Evolutionary conservation across 306 rosid genomes (phyloP), one percentile per base, ranked within the genome.

Genomic region (Castanea sativa): DNA sequence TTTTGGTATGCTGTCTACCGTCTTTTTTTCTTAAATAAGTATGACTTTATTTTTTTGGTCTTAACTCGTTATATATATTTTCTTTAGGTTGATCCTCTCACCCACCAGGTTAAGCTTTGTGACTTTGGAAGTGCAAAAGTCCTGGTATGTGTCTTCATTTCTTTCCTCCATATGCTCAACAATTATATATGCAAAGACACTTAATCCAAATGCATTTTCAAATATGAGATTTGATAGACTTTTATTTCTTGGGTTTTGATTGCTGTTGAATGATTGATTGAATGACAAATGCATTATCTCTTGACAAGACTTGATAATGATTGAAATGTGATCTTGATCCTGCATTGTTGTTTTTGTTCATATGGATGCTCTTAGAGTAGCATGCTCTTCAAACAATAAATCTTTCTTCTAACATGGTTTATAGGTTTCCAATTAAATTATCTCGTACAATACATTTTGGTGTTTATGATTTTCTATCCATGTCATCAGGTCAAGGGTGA

Each of bases 111-210:
- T 63, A 95, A 92, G 88, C 97, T 95, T 74, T 92, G 97, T 51
- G 99, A 95, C 79, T 92, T 92, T 52, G 99, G 99, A 81, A 92
- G 99, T 82, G 99, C 99, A 55, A 95, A 95, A 90, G 89, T 91
- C 78, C 80, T 94, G 90, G 99, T 94, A 92, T 75, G 89, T 68
- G 77, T 78, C 73, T 23, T 85, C 20, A 52, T 49, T 72, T 69
- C 23, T 51, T 60, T 49, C 53, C 79, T 81, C 56, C 61, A 55
- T 33, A 45, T 51, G 52, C 49, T 76, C 64, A 73, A 52, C 60
- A 12, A 35, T 18, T 68, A 35, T 74, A 30, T 52, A 16, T 45
- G 51, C 79, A 65, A 30, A 71, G 55, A 29, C 20, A 43, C 73
- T 58, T 61, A 15, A n/a, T 68, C 52, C 72, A 19, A 68, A 33